A percentile compares a stretch with the other conserved stretches of the same genome.
Evolutionary conservation across 805 yeast species (phyloP).

Genomic region (Hanseniaspora lachancei): DNA sequence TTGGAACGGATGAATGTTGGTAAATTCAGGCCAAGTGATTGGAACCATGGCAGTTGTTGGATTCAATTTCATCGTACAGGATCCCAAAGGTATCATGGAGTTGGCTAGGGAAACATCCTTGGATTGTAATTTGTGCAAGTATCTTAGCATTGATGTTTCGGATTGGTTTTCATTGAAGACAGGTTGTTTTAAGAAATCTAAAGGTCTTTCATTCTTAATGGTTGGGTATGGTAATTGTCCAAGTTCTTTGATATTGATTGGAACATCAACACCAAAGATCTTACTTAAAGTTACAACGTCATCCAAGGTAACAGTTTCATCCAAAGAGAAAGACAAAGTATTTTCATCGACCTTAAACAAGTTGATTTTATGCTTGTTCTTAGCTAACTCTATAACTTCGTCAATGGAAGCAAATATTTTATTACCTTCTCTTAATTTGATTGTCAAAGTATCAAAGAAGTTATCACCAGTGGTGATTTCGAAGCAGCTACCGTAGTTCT

Average conservation of each 20-base stretch:
- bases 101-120: slow-evolving; percentile 88
- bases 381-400: slow-evolving; percentile 44
- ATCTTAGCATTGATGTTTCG: slow-evolving; percentile 89
- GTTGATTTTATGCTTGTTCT: slow-evolving; percentile 53
- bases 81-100: slow-evolving; percentile 94
- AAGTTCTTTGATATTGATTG: slow-evolving; percentile 17
- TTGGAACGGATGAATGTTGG: slow-evolving; percentile 80
- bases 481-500: slow-evolving; percentile 16
- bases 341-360: slow-evolving; percentile 51
- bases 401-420: slow-evolving; percentile 31
- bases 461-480: slow-evolving; percentile 29
- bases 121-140: slow-evolving; percentile 68
- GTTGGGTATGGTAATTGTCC: slow-evolving; percentile 34
- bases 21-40: slow-evolving; percentile 86
- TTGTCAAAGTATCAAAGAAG: slow-evolving; percentile 75
- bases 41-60: slow-evolving; percentile 93
- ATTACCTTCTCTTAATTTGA: slow-evolving; percentile 36
- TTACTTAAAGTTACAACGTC: slow-evolving; percentile 49
- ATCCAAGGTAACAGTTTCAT: slow-evolving; percentile 61
- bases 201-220: slow-evolving; percentile 38
- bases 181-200: slow-evolving; percentile 48
- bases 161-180: slow-evolving; percentile 83
- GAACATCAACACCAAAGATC: slow-evolving; percentile 40
- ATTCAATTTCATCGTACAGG: slow-evolving; percentile 96
- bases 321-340: slow-evolving; percentile 69